Base-by-base conservation (phyloP, 2,329 filamentous ascomycete genomes). In the Ophiostoma novo-ulmi region DNA sequence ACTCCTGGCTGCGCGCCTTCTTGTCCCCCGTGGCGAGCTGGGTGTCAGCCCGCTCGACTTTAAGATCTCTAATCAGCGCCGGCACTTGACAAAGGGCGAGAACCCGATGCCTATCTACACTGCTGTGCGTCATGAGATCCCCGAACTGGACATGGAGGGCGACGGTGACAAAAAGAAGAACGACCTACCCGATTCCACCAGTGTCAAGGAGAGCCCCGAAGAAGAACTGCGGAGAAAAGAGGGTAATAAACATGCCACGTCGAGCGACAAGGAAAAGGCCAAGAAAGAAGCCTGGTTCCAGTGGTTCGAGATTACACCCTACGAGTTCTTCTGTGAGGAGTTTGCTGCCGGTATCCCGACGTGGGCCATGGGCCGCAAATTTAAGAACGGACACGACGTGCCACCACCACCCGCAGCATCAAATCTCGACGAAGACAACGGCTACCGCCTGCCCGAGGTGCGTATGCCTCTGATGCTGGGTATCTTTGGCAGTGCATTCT, bases 401-500 rank as follows among this genome's bases (percentile, higher is more conserved):
- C 84, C 87, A 73, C 83, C 87, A 0, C 52, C 52, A 6, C 17
- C 41, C 31, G 14, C 63, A 5, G n/a, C 39, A 7, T 31, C 44
- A 14, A 14, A 20, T 13, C 88, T 89, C 39, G 85, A 87, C 11
- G 87, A 91, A 10, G 39, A 63, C 13, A 41, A 38, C 17, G 58
- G 52, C 58, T 85, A 85, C 35, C 88, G 92, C 63, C 83, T 96
- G 4, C 95, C 95, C 0, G 95, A 99, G 79, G 81, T 95, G 38
- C 88, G 93, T 61, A 84, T 97, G 71, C 92, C 94, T 0, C 83
- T 95, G 8, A 84, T 98, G 66, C 87, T 99, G 82, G 95, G 95
- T 0, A 90, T 98, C n/a, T 99, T 95, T 85, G 95, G 95, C 1
- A 96, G 91, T 75, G 95, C 95, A 3, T 98, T 99, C 77, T 98